Evolutionary conservation across 352 stramenopile species (phyloP).

Genomic region (Globisporangium uncinulatum): DNA sequence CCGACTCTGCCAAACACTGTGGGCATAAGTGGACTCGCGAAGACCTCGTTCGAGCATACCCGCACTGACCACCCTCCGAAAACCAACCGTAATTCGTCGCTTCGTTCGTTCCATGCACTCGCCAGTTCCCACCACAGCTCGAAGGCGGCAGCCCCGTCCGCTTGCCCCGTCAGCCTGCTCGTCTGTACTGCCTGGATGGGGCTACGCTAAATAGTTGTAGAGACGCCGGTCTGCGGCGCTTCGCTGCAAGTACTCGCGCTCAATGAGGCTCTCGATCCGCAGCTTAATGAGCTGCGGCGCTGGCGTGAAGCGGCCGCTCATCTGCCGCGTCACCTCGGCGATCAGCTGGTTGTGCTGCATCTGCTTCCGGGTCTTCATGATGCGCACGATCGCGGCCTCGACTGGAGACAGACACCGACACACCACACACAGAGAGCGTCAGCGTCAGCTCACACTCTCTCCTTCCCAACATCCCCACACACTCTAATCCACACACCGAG

Average conservation of each 20-base stretch:
- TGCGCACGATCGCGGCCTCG: conserved; percentile 92
- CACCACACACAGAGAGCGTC: neutral
- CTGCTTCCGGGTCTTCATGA: conserved; percentile 94
- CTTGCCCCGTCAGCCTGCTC: neutral
- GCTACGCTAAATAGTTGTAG: conserved; percentile 98
- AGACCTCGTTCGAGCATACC: too few relatives aligned
- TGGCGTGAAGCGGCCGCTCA: conserved; percentile 90
- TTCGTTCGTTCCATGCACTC: too few relatives aligned
- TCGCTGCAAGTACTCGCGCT: conserved; percentile 98
- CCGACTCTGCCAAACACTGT: too few relatives aligned
- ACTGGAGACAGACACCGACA: conserved; percentile 22
- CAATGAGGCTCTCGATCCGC: conserved; percentile 98
- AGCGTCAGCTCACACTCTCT: neutral
- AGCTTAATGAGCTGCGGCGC: conserved; percentile 97
- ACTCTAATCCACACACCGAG: conserved; percentile 33
- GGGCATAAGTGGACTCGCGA: too few relatives aligned
- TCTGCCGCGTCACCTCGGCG: conserved; percentile 85
- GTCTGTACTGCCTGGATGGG: neutral
- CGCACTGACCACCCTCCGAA: too few relatives aligned
- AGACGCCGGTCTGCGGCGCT: conserved; percentile 88
- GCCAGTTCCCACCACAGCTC: neutral
- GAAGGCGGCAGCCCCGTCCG: neutral
- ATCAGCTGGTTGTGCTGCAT: conserved; percentile 92
- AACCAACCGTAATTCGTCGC: too few relatives aligned
- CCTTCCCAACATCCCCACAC: neutral